phyloP scores from a whole-genome alignment of 805 yeast species.

The Phaffomyces antillensis region DNA sequence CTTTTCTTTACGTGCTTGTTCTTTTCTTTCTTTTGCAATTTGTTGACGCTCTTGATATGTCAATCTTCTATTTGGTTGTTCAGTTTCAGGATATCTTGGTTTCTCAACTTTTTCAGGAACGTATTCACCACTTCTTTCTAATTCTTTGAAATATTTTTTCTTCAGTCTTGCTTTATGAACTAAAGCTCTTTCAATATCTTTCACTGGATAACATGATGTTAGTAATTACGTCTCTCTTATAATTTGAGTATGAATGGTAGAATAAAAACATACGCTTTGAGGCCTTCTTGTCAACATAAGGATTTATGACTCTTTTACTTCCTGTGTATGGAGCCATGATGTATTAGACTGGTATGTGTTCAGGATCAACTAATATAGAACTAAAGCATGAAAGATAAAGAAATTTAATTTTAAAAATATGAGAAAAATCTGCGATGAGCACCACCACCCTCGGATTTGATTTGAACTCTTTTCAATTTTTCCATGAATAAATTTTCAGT shows the following conservation, averaged over 20 bases:
- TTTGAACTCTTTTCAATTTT: slow-evolving; percentile 1
- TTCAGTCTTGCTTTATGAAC: slow-evolving; percentile 75
- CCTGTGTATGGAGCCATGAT: slow-evolving; percentile 3
- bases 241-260: no score
- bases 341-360: no score
- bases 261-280: slow-evolving; percentile 14
- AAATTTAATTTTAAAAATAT: no score
- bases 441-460: neutral
- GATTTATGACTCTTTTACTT: slow-evolving; percentile 9
- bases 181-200: slow-evolving; percentile 72
- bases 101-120: slow-evolving; percentile 37
- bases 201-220: slow-evolving; percentile 26
- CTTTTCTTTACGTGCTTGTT: slow-evolving; percentile 22
- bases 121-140: slow-evolving; percentile 62
- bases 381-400: no score
- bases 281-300: slow-evolving; percentile 19
- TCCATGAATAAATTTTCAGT: neutral
- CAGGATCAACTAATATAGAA: no score
- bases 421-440: slow-evolving; percentile 7
- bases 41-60: slow-evolving; percentile 29
- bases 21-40: slow-evolving; percentile 29
- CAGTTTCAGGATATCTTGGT: slow-evolving; percentile 5
- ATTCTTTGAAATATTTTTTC: slow-evolving; percentile 71
- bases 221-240: neutral
- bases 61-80: slow-evolving; percentile 17